These are phyloP conservation scores for Boletus rubropictus DNA, from an alignment of 768 basidiomycete genomes.

Conservation along the genomic window DNA sequence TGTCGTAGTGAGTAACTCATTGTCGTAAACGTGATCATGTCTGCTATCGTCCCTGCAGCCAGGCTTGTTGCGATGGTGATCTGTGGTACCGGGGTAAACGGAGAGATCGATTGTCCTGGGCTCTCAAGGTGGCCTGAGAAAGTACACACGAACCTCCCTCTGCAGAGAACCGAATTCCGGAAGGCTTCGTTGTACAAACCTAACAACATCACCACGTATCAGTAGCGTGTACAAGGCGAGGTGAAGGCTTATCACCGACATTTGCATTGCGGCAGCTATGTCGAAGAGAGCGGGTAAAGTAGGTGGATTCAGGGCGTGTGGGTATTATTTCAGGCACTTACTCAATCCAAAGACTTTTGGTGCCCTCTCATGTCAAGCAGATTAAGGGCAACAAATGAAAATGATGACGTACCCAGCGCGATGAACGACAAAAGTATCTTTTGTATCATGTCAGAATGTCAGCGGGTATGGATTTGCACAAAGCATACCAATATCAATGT, in stretches of 20 bases:
- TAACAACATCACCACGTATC: slow-evolving; percentile 5
- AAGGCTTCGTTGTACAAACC: slow-evolving; percentile 19
- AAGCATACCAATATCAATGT: slow-evolving; percentile 17
- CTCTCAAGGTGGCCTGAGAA: neutral
- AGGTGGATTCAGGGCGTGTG: too few relatives aligned
- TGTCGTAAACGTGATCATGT: slow-evolving; percentile 11
- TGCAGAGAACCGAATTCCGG: slow-evolving; percentile 13
- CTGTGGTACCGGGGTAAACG: neutral
- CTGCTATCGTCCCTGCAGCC: slow-evolving; percentile 2
- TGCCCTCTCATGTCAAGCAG: slow-evolving; percentile 11
- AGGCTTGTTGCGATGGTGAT: slow-evolving; percentile 11
- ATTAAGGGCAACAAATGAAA: neutral
- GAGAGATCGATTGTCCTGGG: neutral
- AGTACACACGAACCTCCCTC: slow-evolving; percentile 17
- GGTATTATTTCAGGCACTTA: slow-evolving; percentile 10
- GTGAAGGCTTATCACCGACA: slow-evolving; percentile 15
- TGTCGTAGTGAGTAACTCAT: slow-evolving; percentile 21
- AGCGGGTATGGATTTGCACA: neutral
- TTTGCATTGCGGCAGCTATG: slow-evolving; percentile 21
- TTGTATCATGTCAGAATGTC: neutral
- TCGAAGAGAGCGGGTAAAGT: neutral
- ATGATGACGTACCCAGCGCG: slow-evolving; percentile 17
- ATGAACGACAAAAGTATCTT: slow-evolving; percentile 18
- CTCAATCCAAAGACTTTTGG: slow-evolving; percentile 26
- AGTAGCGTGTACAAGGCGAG: neutral